Percentiles rank a stretch among this genome's conserved stretches.
phyloP scores from a whole-genome alignment of 352 stramenopile species.

The Globisporangium abappressorium region DNA sequence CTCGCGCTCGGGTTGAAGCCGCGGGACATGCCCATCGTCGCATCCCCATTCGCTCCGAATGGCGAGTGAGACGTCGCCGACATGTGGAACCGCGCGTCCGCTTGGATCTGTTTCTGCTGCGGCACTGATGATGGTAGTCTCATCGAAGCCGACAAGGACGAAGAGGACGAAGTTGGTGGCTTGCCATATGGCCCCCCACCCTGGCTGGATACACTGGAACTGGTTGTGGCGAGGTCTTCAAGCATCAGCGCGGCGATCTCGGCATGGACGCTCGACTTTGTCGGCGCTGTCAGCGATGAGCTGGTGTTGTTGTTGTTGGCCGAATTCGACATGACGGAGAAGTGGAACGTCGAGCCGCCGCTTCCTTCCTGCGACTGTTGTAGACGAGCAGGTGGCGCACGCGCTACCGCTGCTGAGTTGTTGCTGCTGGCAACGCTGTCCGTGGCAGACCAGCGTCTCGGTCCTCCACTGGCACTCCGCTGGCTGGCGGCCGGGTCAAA shows the following conservation, averaged over 20 bases:
- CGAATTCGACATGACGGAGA: constrained; percentile 10
- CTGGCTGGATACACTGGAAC: not conserved
- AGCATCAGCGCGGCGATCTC: constrained; percentile 19
- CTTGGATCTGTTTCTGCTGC: not conserved
- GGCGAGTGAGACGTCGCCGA: not conserved
- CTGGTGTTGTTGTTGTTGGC: not conserved
- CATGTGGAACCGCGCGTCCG: not conserved
- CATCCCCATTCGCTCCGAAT: not conserved
- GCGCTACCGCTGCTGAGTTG: not conserved
- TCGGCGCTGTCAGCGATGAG: not conserved
- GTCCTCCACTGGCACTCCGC: not conserved
- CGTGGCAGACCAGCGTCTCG: constrained; percentile 6
- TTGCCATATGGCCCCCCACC: constrained; percentile 9
- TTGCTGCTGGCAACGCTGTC: constrained; percentile 6
- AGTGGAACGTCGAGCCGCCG: constrained; percentile 15
- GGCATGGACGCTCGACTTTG: constrained; percentile 16
- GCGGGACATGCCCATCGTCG: not conserved
- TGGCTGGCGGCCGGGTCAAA: constrained; percentile 4
- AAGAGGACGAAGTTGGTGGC: constrained; percentile 3
- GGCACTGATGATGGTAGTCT: not conserved
- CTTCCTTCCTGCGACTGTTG: constrained; percentile 2
- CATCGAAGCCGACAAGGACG: not conserved
- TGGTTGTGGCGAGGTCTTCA: constrained; percentile 10
- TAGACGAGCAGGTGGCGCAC: not conserved
- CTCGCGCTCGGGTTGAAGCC: constrained; percentile 4